Percentiles rank a stretch among this genome's conserved stretches.
Conservation (phyloP, 352 stramenopile genomes). For the Globisporangium canariense region DNA sequence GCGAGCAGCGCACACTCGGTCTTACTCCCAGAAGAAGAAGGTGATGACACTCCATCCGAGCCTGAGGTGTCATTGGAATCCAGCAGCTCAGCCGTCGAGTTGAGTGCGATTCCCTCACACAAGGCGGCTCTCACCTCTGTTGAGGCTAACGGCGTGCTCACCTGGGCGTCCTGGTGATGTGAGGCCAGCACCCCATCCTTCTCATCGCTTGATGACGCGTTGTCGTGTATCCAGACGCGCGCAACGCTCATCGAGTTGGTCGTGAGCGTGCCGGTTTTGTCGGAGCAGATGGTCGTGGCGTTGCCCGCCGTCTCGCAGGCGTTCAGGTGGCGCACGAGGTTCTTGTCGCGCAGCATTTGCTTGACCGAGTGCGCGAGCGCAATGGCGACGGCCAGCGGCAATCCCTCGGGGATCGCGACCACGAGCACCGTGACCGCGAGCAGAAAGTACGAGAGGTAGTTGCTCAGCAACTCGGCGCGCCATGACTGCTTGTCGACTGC, state of each 20-base stretch:
- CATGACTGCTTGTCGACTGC: constrained; percentile 35
- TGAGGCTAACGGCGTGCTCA: background rate
- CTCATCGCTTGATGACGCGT: background rate
- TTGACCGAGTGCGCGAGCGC: constrained; percentile 87
- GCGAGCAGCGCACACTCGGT: constrained; percentile 50
- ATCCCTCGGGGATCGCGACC: constrained; percentile 88
- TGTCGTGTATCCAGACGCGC: constrained; percentile 49
- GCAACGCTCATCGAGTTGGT: constrained; percentile 95
- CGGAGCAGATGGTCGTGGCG: constrained; percentile 95
- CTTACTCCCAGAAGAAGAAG: constrained; percentile 41
- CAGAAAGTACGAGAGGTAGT: constrained; percentile 84
- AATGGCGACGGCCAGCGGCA: constrained; percentile 89
- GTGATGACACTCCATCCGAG: constrained; percentile 14
- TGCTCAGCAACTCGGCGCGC: constrained; percentile 33
- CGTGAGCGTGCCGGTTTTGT: constrained; percentile 96
- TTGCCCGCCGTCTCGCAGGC: constrained; percentile 97
- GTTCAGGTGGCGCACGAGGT: constrained; percentile 94
- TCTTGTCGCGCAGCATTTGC: constrained; percentile 96
- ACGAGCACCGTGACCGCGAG: constrained; percentile 81
- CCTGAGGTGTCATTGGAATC: background rate
- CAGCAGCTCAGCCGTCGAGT: constrained; percentile 70
- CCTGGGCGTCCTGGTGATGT: background rate
- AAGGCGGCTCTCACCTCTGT: constrained; percentile 25
- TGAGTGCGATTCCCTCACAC: constrained; percentile 73
- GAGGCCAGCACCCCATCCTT: background rate